Evolutionary conservation across 495 filamentous ascomycete species (phyloP), one percentile per base, ranked within the genome.

Genomic region (Xylaria castorea): DNA sequence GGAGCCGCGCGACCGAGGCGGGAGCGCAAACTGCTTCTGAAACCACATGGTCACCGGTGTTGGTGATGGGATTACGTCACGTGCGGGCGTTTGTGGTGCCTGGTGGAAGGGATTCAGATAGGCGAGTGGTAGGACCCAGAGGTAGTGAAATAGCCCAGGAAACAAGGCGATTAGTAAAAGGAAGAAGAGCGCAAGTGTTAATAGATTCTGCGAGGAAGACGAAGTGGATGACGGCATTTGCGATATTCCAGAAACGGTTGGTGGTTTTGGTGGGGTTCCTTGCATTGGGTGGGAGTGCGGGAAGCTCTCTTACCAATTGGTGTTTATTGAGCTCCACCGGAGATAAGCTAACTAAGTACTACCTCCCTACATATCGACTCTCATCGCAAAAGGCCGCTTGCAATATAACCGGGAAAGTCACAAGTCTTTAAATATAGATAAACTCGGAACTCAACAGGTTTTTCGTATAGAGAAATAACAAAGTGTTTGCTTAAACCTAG

Each of bases 11-110:
- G 89, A 85, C 73, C 87, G 85, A 1, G 90, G 73, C 73, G 93
- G 92, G 48, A 98, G 91, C 20, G 88, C 87, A 81, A 98, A 87
- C 30, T 88, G 86, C 80, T 94, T 96, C 80, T 97, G 94, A 73
- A 83, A 86, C 93, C 93, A 85, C 90, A 92, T 94, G 57, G 77
- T 85, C 30, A 74, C 40, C 36, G 72, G 53, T 36, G 65, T 32
- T 20, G 57, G 32, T 34, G 32, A 25, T 53, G 78, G 77, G 69
- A 69, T 65, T 71, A 30, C 53, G 75, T 32, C 50, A 66, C 27
- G 70, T 32, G 51, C 40, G 30, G 57, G 27, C 70, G 72, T 22
- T 58, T 69, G 11, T 70, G 75, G 16, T 34, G 68, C 25, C 60
- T 58, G 76, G 77, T 57, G 58, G 69, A 75, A 74, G 75, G 73